Base-by-base conservation (phyloP, 169 alveolate species). In the Plasmodium cynomolgi region DNA sequence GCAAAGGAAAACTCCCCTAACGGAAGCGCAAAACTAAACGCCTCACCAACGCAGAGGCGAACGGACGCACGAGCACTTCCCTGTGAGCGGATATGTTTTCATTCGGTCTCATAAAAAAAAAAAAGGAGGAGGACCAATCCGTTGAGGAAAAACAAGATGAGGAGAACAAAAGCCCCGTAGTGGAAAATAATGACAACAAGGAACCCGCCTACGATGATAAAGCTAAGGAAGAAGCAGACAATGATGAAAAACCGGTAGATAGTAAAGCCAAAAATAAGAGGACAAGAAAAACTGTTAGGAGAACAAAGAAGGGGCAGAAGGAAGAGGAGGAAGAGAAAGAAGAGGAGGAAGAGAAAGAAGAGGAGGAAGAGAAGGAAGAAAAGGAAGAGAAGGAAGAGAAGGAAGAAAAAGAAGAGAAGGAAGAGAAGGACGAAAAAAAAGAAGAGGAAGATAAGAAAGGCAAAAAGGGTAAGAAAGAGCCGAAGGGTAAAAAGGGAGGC, bases 51-150 rank as follows among this genome's bases (percentile, higher is more conserved):
- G 5, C 31, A 15, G 54, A 6, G 44, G 54, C 7, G 17, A 33
- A 17, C 62, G 44, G 37, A 68, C 41, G 9, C 15, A 23, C 77
- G 37, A 68, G 29, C 9, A 68, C 77, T 29, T 68, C n/a, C 6
- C 31, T 20, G 37, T 68, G n/a, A 68, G 37, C 37, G 20, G 80
- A 85, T 71, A 85, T 85, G 93, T 85, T 85, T 75, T 85, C 85
- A 50, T 75, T 44, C 37, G 84, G 73, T 41, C 41, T 79, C 23
- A 75, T 9, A 47, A 85, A 75, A 56, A 85, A 85, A 85, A 26
- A 75, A 39, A 77, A 79, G 37, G 62, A 85, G 58, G 93, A 85
- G 93, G 80, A 79, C 17, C 81, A 75, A 75, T 83, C 39, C 56
- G 85, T 11, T 23, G 80, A 84, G 58, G 54, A 85, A 33, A 79